phyloP scores from a whole-genome alignment of 2,329 filamentous ascomycete genomes.

The Atkinsonella hypoxylon region DNA sequence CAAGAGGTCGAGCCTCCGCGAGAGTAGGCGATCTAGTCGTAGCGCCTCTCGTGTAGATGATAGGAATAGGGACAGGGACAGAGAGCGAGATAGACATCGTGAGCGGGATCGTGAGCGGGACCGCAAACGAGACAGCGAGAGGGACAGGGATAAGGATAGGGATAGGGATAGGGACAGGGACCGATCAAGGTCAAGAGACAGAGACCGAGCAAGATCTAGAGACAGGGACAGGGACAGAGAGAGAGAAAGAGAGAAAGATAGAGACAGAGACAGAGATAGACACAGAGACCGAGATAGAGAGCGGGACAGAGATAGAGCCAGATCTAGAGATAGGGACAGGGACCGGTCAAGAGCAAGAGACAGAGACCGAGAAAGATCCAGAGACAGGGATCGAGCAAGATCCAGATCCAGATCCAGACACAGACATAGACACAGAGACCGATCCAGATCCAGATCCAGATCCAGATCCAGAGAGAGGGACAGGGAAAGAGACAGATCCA shows the following conservation, averaged over 20 bases:
- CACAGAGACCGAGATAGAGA: background rate
- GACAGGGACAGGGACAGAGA: background rate
- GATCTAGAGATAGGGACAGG: background rate
- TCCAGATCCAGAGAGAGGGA: too few relatives aligned
- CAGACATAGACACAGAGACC: constrained; percentile 20
- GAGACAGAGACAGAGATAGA: background rate
- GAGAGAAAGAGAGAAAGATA: background rate
- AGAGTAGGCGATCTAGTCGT: constrained; percentile 18
- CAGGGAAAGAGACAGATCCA: too few relatives aligned
- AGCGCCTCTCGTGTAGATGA: constrained; percentile 19
- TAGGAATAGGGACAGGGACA: background rate
- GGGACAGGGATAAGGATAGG: background rate
- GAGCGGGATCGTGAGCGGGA: too few relatives aligned
- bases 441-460: constrained; percentile 8
- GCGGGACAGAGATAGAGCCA: background rate
- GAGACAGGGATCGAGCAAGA: too few relatives aligned
- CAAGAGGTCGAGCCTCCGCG: constrained; percentile 15
- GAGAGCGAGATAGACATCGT: background rate
- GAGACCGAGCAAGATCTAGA: background rate
- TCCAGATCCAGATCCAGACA: too few relatives aligned
- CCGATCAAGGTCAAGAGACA: background rate
- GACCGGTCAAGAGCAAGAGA: too few relatives aligned
- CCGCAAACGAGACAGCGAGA: background rate
- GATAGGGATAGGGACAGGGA: background rate
- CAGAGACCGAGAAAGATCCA: too few relatives aligned